Evolutionary conservation across 108 stramenopile genomes (phyloP).

Genomic region (Pseudonitzschia pungens): DNA sequence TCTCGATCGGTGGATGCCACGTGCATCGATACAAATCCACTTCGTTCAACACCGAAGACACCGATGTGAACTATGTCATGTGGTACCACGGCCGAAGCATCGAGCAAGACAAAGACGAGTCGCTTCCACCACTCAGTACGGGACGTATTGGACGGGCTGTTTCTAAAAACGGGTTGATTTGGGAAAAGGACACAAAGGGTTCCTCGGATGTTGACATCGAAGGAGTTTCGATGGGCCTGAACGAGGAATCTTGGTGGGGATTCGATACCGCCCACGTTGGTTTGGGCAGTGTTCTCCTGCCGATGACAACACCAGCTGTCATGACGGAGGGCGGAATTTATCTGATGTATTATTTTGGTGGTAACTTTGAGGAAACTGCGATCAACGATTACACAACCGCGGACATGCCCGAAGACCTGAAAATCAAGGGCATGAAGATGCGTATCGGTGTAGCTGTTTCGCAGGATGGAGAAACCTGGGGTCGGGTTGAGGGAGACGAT

Average conservation of each 20-base stretch:
- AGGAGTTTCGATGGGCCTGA: conserved; percentile 76
- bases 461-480: conserved; percentile 90
- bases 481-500: conserved; percentile 83
- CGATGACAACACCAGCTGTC: conserved; percentile 81
- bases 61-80: conserved; percentile 76
- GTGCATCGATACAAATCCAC: conserved; percentile 74
- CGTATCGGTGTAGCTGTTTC: conserved; percentile 88
- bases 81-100: conserved; percentile 79
- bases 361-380: conserved; percentile 74
- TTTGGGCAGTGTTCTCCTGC: conserved; percentile 83
- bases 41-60: conserved; percentile 24
- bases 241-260: conserved; percentile 91
- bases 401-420: conserved; percentile 45
- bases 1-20: conserved; percentile 66
- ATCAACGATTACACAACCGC: conserved; percentile 50
- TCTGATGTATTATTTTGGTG: conserved; percentile 92
- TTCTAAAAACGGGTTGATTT: conserved; percentile 69
- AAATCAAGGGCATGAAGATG: conserved; percentile 86
- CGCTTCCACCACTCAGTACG: conserved; percentile 69
- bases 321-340: conserved; percentile 86
- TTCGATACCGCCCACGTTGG: conserved; percentile 92
- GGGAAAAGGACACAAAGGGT: conserved; percentile 62
- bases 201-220: conserved; percentile 53
- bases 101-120: conserved; percentile 32
- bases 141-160: conserved; percentile 81